Evolutionary conservation across 805 yeast genomes (phyloP).

Genomic region (Nakazawaea pomicola): DNA sequence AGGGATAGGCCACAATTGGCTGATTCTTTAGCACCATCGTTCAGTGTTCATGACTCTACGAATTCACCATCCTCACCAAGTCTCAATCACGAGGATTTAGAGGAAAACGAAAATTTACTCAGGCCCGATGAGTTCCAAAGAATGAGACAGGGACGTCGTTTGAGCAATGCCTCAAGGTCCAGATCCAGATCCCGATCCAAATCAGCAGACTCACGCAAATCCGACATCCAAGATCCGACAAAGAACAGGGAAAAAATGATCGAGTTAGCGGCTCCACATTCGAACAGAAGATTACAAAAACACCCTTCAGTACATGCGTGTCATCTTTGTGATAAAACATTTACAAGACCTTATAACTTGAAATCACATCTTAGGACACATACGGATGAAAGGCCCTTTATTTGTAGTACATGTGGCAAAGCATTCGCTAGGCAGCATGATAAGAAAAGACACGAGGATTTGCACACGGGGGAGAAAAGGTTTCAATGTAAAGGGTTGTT

Average conservation of each 20-base stretch:
- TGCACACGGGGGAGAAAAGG: conserved; percentile 73
- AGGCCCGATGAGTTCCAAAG: conserved; percentile 19
- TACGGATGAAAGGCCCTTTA: conserved; percentile 76
- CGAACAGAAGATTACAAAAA: conserved; percentile 56
- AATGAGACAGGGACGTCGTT: conserved; percentile 11
- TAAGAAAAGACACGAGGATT: conserved; percentile 67
- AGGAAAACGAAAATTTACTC: conserved; percentile 26
- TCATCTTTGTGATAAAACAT: conserved; percentile 76
- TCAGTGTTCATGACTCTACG: not conserved
- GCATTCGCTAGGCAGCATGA: conserved; percentile 82
- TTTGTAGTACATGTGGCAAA: conserved; percentile 70
- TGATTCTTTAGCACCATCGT: conserved; percentile 15
- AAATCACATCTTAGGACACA: conserved; percentile 91
- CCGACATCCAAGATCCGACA: conserved; percentile 17
- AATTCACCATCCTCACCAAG: not conserved
- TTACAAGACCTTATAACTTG: conserved; percentile 89
- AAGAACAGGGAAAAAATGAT: conserved; percentile 50
- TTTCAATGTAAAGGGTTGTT: conserved; percentile 66
- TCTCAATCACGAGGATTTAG: too few species aligned
- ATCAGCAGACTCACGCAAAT: conserved; percentile 18
- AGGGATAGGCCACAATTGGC: conserved; percentile 19
- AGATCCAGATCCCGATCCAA: conserved; percentile 28
- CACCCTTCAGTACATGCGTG: conserved; percentile 76
- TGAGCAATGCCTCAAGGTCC: conserved; percentile 13
- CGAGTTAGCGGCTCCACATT: conserved; percentile 57